phyloP scores from a whole-genome alignment of 305 asterid species.

The Fraxinus latifolia region DNA sequence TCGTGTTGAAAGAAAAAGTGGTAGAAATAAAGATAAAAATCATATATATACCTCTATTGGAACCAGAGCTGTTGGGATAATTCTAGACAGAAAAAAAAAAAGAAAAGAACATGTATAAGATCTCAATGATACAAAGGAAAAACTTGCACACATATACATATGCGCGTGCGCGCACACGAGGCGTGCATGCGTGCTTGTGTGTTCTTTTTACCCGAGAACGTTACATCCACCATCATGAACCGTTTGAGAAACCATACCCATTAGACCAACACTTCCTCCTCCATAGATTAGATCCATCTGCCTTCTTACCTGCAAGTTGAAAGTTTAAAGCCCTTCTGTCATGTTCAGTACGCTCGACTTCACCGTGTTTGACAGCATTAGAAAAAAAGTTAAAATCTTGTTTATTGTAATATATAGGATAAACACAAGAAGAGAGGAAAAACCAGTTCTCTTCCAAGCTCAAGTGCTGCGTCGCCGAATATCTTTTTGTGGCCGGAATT shows the following conservation, averaged over 20 bases:
- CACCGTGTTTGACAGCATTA: background rate
- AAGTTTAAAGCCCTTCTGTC: constrained; percentile 2
- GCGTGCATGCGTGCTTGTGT: background rate
- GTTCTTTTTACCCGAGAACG: constrained; percentile 45
- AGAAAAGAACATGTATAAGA: constrained; percentile 8
- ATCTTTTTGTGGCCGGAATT: constrained; percentile 46
- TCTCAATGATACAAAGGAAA: background rate
- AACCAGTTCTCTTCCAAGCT: constrained; percentile 56
- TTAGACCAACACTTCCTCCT: constrained; percentile 54
- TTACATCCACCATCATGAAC: constrained; percentile 48
- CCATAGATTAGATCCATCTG: constrained; percentile 55
- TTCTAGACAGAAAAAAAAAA: constrained; percentile 30
- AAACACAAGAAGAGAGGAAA: background rate
- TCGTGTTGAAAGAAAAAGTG: background rate
- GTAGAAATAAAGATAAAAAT: background rate
- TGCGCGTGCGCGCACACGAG: background rate
- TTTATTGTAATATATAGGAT: background rate
- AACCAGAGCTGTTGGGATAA: constrained; percentile 63
- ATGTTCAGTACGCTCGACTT: background rate
- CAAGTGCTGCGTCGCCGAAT: constrained; percentile 59
- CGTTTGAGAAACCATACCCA: constrained; percentile 57
- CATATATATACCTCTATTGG: constrained; percentile 46
- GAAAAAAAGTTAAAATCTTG: background rate
- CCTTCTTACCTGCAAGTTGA: constrained; percentile 39
- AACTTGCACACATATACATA: background rate